These are phyloP conservation scores for Adansonia gregorii DNA, from an alignment of 441 rosid genomes.

Conservation along the genomic window DNA sequence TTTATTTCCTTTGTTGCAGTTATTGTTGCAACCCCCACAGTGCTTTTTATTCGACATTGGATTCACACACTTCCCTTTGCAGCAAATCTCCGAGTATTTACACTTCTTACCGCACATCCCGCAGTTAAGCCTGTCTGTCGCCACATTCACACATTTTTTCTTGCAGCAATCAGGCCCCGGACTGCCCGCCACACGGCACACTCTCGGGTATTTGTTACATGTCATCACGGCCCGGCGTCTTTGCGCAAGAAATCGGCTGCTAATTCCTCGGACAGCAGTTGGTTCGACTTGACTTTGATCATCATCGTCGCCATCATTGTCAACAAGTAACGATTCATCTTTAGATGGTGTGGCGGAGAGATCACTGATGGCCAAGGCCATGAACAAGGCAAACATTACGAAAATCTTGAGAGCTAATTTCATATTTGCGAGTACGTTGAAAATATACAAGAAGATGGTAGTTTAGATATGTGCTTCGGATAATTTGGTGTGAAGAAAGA, in stretches of 20 bases:
- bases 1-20: conserved; percentile 52
- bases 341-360: conserved; percentile 24
- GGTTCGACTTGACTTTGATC: conserved; percentile 11
- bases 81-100: conserved; percentile 55
- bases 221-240: conserved; percentile 29
- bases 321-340: background rate
- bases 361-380: conserved; percentile 35
- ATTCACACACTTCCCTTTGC: conserved; percentile 66
- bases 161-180: conserved; percentile 61
- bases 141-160: conserved; percentile 54
- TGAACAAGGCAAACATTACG: conserved; percentile 36
- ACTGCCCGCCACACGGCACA: conserved; percentile 60
- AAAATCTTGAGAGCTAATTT: conserved; percentile 36
- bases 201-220: conserved; percentile 53
- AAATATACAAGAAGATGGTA: background rate
- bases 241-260: conserved; percentile 29
- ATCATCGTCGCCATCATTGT: background rate
- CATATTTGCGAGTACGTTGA: conserved; percentile 34
- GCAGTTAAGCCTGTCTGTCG: conserved; percentile 49
- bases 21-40: conserved; percentile 67
- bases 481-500: conserved; percentile 26
- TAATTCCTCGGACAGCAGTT: conserved; percentile 25
- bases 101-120: conserved; percentile 73
- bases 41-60: conserved; percentile 53
- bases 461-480: background rate